phyloP scores from a whole-genome alignment of 176 grass and related monocot species.

The Bonia amplexicaulis region DNA sequence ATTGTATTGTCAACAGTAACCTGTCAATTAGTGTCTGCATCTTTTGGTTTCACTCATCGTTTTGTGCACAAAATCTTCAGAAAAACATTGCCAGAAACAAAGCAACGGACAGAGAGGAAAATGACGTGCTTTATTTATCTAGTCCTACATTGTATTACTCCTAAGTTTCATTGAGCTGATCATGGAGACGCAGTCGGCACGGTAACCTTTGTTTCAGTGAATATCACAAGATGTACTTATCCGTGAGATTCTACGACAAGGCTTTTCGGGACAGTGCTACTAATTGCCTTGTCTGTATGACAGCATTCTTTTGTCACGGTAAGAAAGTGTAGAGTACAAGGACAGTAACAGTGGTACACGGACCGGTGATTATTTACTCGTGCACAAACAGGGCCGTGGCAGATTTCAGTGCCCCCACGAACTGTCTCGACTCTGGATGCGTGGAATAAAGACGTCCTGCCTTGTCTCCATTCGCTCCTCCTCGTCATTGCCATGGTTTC shows the following conservation, averaged over 20 bases:
- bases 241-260: not conserved
- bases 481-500: constrained; percentile 36
- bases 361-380: constrained; percentile 35
- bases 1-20: constrained; percentile 7
- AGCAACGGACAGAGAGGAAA: not conserved
- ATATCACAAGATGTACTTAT: not conserved
- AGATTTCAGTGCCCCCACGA: constrained; percentile 38
- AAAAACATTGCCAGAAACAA: not conserved
- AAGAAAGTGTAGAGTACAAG: not conserved
- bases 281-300: not conserved
- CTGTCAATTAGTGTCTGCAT: constrained; percentile 24
- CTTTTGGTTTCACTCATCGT: not conserved
- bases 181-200: not conserved
- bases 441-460: constrained; percentile 22
- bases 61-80: not conserved
- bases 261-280: not conserved
- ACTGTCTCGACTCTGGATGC: constrained; percentile 32
- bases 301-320: not conserved
- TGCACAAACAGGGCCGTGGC: constrained; percentile 25
- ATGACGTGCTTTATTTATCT: not conserved
- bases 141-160: not conserved
- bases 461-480: constrained; percentile 32
- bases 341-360: not conserved
- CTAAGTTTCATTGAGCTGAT: not conserved
- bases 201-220: not conserved